Evolutionary conservation across 257 asterid species (phyloP).

Genomic region (Thymus quinquecostatus): DNA sequence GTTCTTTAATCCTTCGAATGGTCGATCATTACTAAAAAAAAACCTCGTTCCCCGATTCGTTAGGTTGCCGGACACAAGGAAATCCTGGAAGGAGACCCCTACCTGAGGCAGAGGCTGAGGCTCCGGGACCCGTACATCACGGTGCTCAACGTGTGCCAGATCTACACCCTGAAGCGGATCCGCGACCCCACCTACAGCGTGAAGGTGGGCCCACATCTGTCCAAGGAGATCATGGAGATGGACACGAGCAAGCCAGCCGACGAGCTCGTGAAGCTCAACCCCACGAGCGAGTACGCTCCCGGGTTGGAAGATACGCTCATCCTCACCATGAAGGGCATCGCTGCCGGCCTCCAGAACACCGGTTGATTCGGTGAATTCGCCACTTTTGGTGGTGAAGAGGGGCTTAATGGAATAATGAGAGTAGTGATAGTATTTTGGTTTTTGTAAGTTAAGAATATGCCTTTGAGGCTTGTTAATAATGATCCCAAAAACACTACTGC

Average conservation of each 20-base stretch:
- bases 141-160: slow-evolving; percentile 72
- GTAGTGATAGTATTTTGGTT: background rate
- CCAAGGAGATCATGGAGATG: slow-evolving; percentile 66
- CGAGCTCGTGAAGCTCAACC: slow-evolving; percentile 82
- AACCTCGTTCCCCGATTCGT: background rate
- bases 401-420: background rate
- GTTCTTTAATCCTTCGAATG: background rate
- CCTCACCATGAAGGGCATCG: slow-evolving; percentile 94
- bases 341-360: slow-evolving; percentile 93
- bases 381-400: background rate
- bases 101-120: slow-evolving; percentile 86
- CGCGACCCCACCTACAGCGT: slow-evolving; percentile 80
- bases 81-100: slow-evolving; percentile 91
- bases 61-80: slow-evolving; percentile 93
- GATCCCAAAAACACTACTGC: background rate
- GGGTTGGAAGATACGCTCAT: slow-evolving; percentile 91
- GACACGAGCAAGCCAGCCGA: slow-evolving; percentile 73
- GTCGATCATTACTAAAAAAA: too few relatives aligned
- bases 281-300: slow-evolving; percentile 84
- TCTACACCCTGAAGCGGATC: slow-evolving; percentile 75
- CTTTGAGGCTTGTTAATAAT: slow-evolving; percentile 10
- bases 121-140: slow-evolving; percentile 91
- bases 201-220: slow-evolving; percentile 63
- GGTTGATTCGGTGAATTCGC: slow-evolving; percentile 42
- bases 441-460: background rate